Evolutionary conservation across 371 early-diverging fungal genomes (phyloP), one percentile per base, ranked within the genome.

Genomic region (Chytridium lagenaria): DNA sequence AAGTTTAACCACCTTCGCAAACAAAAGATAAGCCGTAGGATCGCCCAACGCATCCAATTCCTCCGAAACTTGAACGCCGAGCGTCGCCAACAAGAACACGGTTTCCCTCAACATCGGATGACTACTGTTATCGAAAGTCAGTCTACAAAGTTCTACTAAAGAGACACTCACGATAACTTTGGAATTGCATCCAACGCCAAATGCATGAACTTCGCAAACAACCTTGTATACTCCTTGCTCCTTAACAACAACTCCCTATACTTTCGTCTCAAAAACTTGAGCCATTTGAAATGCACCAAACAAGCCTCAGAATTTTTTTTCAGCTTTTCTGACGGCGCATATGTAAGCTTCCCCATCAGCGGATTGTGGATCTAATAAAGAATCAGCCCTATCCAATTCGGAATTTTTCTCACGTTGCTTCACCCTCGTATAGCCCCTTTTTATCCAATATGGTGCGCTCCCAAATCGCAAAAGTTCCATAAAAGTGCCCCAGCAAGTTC

Each of bases 311-410:
- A 85, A 30, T 90, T 86, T 37, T 91, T 86, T 0, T 88, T 85
- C 16, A 90, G 85, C 76, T 92, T 93, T 71, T 92, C 91, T 0
- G 97, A 92, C 0, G 97, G 95, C 1, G 92, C 88, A 78, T 98
- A 96, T 19, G 92, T 91, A 94, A 98, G 95, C 70, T 90, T 91
- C 68, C 87, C 87, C 12, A 89, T 89, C 83, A 98, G 97, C 1
- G 97, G 96, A 76, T 92, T 90, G 50, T 85, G 85, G 90, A 80
- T 68, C 90, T 87, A 69, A 19, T 1, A 39, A 19, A 19, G 30
- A 64, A 23, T 34, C 33, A 44, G 28, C 39, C 7, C 16, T 26
- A 36, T 34, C 36, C 16, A 38, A 12, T 19, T 44, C 19, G 44
- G 12, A 73, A 70, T 34, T 78, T n/a, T 74, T 70, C 52, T 55